Conservation (phyloP, 2,329 filamentous ascomycete genomes). For the Apiospora arundinis region DNA sequence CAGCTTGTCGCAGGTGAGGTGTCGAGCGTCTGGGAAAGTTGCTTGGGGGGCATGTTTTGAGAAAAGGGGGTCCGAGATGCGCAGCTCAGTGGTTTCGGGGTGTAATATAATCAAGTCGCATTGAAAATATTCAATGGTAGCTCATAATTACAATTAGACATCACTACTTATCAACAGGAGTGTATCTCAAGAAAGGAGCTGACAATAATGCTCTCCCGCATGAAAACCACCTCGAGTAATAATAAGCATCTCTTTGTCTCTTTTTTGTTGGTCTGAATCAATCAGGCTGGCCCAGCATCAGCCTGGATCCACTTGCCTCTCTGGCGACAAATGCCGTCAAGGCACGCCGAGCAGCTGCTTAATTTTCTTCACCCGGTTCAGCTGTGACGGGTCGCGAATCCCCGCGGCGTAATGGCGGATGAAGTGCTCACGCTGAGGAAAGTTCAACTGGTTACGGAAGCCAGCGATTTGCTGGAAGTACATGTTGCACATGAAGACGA, state of each 20-base stretch:
- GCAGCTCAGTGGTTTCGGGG: background rate
- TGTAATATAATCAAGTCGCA: no score
- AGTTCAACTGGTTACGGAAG: background rate
- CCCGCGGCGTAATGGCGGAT: background rate
- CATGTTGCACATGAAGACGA: background rate
- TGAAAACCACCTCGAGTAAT: no score
- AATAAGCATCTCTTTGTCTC: no score
- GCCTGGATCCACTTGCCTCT: no score
- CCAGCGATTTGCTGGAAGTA: background rate
- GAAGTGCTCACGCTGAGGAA: background rate
- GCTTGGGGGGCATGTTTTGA: background rate
- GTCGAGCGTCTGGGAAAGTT: slow-evolving; percentile 7
- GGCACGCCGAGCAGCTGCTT: background rate
- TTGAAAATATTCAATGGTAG: no score
- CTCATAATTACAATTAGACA: no score
- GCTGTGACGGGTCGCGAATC: background rate
- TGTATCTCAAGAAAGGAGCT: no score
- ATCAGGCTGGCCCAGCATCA: no score
- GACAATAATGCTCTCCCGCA: no score
- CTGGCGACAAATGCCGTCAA: background rate
- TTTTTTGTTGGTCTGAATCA: no score
- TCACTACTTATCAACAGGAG: no score
- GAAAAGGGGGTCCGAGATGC: no score
- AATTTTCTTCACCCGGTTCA: background rate
- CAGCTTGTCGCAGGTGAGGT: background rate